Conservation (phyloP, 2,329 filamentous ascomycete genomes). For the Hypoxylon sp. region DNA sequence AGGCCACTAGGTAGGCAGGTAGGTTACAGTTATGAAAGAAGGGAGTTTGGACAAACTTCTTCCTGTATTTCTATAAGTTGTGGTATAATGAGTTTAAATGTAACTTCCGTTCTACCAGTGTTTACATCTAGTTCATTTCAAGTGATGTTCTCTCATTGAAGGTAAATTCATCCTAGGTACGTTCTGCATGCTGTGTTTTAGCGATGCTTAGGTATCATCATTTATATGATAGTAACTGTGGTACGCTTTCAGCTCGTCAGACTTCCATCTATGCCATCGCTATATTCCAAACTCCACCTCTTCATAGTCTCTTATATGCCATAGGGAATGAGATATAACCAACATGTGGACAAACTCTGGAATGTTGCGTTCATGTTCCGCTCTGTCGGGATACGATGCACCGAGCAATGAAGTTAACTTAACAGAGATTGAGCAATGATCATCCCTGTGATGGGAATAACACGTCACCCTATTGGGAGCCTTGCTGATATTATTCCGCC, state of each 20-base stretch:
- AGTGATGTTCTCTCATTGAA: no score
- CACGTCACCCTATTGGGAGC: constrained; percentile 26
- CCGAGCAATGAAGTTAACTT: constrained; percentile 27
- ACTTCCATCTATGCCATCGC: background rate
- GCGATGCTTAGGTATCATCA: no score
- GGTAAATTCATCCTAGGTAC: no score
- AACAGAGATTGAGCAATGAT: constrained; percentile 24
- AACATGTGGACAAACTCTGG: background rate
- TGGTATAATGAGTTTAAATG: no score
- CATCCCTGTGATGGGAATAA: constrained; percentile 26
- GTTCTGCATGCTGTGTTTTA: no score
- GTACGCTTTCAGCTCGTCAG: background rate
- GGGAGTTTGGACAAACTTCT: no score
- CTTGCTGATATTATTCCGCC: constrained; percentile 35
- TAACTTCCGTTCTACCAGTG: no score
- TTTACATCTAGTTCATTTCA: no score
- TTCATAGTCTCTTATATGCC: background rate
- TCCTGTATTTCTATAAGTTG: no score
- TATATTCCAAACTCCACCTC: background rate
- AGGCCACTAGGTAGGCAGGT: no score
- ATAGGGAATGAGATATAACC: constrained; percentile 7
- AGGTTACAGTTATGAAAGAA: no score
- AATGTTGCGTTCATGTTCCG: constrained; percentile 18
- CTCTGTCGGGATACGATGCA: constrained; percentile 36
- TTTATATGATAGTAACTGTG: background rate